Percentiles rank a stretch among this genome's conserved stretches.
phyloP scores from a whole-genome alignment of 352 stramenopile species.

The Phytophthora colocasiae region DNA sequence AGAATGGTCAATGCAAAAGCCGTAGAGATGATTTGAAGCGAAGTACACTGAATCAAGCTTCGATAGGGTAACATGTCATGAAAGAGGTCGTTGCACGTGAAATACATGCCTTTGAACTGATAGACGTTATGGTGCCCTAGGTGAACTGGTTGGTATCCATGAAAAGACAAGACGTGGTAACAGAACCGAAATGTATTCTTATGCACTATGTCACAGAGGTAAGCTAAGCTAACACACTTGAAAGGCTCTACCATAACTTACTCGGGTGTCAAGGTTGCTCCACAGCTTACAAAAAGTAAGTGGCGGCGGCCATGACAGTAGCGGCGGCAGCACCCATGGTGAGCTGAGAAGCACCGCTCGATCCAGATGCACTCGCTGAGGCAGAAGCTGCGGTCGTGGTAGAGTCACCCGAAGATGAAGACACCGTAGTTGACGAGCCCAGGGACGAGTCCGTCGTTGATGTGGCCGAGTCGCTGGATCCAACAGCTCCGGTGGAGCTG shows the following conservation, averaged over 20 bases:
- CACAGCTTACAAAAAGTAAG: conserved; percentile 34
- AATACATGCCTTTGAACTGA: conserved; percentile 5
- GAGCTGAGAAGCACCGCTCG: conserved; percentile 29
- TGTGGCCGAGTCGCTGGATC: conserved; percentile 4
- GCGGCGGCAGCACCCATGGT: conserved; percentile 21
- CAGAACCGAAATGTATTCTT: conserved; percentile 1
- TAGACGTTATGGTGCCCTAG: background rate
- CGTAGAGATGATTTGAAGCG: background rate
- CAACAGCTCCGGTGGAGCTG: background rate
- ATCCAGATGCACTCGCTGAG: conserved; percentile 22
- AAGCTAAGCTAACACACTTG: background rate
- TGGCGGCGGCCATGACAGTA: conserved; percentile 11
- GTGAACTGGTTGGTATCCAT: background rate
- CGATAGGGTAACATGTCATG: conserved; percentile 3
- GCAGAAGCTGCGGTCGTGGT: conserved; percentile 8
- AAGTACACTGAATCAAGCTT: background rate
- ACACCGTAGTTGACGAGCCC: conserved; percentile 2
- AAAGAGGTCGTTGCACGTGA: background rate
- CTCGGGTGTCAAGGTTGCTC: conserved; percentile 7
- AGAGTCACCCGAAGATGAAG: conserved; percentile 14
- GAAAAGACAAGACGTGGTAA: background rate
- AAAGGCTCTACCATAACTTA: background rate
- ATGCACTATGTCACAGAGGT: background rate
- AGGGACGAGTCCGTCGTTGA: conserved; percentile 17
- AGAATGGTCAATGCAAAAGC: background rate